Evolutionary conservation across 805 yeast genomes (phyloP).

Genomic region (Kluyveromyces wickerhamii): DNA sequence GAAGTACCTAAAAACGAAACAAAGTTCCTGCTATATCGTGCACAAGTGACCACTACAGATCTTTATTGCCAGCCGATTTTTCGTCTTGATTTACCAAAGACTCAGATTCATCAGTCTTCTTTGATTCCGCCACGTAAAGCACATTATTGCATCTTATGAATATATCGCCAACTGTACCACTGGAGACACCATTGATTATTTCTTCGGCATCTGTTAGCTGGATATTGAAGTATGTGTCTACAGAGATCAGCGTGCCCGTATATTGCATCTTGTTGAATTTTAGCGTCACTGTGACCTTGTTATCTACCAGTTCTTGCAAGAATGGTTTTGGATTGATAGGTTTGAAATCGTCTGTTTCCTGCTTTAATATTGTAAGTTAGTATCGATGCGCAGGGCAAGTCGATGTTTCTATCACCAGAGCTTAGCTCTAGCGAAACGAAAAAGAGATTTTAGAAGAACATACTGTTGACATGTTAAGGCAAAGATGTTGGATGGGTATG

Average conservation of each 20-base stretch:
- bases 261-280: conserved; percentile 92
- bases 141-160: conserved; percentile 90
- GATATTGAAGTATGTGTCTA: conserved; percentile 89
- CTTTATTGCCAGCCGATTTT: conserved; percentile 1
- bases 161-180: conserved; percentile 61
- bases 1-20: no score
- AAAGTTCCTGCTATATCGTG: not conserved
- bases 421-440: not conserved
- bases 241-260: conserved; percentile 65
- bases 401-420: not conserved
- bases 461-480: not conserved
- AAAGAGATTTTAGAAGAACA: not conserved
- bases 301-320: conserved; percentile 63
- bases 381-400: no score
- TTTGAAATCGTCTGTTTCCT: conserved; percentile 26
- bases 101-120: no score
- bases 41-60: not conserved
- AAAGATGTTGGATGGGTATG: no score
- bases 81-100: no score
- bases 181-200: conserved; percentile 38
- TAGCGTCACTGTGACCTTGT: conserved; percentile 64
- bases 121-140: conserved; percentile 57
- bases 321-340: conserved; percentile 91
- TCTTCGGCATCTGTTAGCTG: conserved; percentile 60
- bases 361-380: not conserved